Percentiles rank a stretch among this genome's conserved stretches.
Evolutionary conservation across 2,329 filamentous ascomycete genomes (phyloP).

Genomic region (Aspergillus sp.): DNA sequence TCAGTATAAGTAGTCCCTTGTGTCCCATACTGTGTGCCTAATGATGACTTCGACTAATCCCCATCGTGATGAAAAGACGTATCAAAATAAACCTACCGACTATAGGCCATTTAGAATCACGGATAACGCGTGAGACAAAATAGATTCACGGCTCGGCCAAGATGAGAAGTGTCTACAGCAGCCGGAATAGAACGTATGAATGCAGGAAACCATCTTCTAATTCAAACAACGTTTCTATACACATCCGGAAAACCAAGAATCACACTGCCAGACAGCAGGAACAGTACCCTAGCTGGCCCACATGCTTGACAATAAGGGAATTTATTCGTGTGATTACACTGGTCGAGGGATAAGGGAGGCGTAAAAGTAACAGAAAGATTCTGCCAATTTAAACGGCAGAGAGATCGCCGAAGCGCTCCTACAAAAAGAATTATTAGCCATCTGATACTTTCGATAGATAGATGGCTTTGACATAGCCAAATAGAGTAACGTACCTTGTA

Average conservation of each 20-base stretch:
- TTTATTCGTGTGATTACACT: slow-evolving; percentile 25
- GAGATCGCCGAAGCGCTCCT: slow-evolving; percentile 99
- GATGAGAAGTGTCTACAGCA: no score
- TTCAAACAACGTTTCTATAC: slow-evolving; percentile 38
- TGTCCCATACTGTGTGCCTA: no score
- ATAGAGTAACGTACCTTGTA: slow-evolving; percentile 76
- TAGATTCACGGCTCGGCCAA: no score
- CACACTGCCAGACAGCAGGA: slow-evolving; percentile 23
- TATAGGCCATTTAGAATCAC: no score
- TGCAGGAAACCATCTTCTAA: slow-evolving; percentile 23
- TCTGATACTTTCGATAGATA: background rate
- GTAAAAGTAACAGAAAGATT: slow-evolving; percentile 19
- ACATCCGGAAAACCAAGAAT: slow-evolving; percentile 27
- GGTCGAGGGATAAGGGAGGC: slow-evolving; percentile 25
- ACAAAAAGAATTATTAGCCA: slow-evolving; percentile 13
- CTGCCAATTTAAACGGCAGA: slow-evolving; percentile 71
- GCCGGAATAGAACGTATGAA: no score
- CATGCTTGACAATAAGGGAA: slow-evolving; percentile 23
- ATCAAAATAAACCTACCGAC: no score
- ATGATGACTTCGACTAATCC: no score
- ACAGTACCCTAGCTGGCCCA: slow-evolving; percentile 15
- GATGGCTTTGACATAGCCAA: background rate
- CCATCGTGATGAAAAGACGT: no score
- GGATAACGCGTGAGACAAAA: no score
- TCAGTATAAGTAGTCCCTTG: no score